Conservation (phyloP, 2,329 filamentous ascomycete species). For the Pseudogymnoascus pannorum region DNA sequence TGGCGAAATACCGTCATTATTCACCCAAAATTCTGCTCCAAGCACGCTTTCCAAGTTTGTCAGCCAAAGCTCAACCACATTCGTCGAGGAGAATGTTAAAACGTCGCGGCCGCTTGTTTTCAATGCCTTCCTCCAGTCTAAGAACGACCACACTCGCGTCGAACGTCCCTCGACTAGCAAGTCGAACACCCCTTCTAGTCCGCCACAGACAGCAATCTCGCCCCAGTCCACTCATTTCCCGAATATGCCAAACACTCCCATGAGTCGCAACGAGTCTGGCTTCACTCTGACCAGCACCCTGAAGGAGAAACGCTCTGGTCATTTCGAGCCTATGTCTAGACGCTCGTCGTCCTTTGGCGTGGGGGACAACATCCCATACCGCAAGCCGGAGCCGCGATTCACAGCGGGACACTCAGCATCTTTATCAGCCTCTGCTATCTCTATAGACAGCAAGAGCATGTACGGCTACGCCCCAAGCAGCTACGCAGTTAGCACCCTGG, state of each 20-base stretch:
- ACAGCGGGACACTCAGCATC: conserved; percentile 57
- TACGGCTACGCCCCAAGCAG: conserved; percentile 71
- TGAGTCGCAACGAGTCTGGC: conserved; percentile 87
- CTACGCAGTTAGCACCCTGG: conserved; percentile 79
- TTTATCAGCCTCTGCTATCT: conserved; percentile 58
- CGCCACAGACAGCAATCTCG: conserved; percentile 52
- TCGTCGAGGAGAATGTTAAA: conserved; percentile 52
- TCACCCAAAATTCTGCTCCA: conserved; percentile 61
- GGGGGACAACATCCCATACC: conserved; percentile 59
- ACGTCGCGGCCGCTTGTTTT: conserved; percentile 62
- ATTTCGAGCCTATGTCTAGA: conserved; percentile 70
- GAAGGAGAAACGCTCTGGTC: conserved; percentile 87
- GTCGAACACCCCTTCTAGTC: conserved; percentile 54
- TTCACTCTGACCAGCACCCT: conserved; percentile 80
- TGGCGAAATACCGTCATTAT: conserved; percentile 75
- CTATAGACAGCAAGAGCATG: conserved; percentile 29
- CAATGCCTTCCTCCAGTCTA: conserved; percentile 82
- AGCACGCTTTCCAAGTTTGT: conserved; percentile 80
- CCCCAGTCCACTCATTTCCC: conserved; percentile 75
- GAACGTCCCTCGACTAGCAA: conserved; percentile 74
- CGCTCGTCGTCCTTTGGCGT: conserved; percentile 90
- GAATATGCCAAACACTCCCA: conserved; percentile 60
- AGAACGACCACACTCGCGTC: conserved; percentile 55
- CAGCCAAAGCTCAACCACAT: conserved; percentile 80
- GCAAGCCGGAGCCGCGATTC: conserved; percentile 68